phyloP scores from a whole-genome alignment of 2,329 filamentous ascomycete genomes.

The Epicoccum sorghinum region DNA sequence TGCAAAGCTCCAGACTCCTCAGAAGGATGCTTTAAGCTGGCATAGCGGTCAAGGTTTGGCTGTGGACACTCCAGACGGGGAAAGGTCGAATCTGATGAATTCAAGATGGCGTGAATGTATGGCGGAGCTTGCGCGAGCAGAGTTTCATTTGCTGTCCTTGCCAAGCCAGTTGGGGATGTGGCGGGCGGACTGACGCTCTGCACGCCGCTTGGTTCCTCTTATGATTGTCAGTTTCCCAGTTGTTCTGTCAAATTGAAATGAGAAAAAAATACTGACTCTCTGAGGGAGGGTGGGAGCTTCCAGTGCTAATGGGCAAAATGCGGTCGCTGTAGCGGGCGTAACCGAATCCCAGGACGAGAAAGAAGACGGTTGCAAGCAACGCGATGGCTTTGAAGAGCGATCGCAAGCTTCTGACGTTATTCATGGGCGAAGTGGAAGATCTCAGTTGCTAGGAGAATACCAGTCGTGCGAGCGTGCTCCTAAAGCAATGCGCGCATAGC shows the following conservation, averaged over 20 bases:
- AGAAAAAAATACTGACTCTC: slow-evolving; percentile 7
- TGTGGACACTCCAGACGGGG: slow-evolving; percentile 28
- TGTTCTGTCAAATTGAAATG: not conserved
- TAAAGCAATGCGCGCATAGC: not conserved
- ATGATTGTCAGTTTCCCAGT: slow-evolving; percentile 5
- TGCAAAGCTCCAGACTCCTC: too few relatives aligned
- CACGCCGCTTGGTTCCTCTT: slow-evolving; percentile 1
- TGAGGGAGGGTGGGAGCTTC: slow-evolving; percentile 1
- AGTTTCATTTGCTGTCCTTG: slow-evolving; percentile 19
- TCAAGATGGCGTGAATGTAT: slow-evolving; percentile 26
- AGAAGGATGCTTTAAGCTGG: slow-evolving; percentile 18
- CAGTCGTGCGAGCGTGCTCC: not conserved
- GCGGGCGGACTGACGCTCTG: too few relatives aligned
- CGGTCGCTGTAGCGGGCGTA: slow-evolving; percentile 17
- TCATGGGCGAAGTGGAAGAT: slow-evolving; percentile 11
- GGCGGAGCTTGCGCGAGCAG: slow-evolving; percentile 18
- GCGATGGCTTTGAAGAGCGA: slow-evolving; percentile 20
- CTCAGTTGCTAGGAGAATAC: not conserved
- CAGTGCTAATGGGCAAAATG: slow-evolving; percentile 9
- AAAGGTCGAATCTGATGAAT: slow-evolving; percentile 22
- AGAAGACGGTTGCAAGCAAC: slow-evolving; percentile 16
- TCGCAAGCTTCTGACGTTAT: slow-evolving; percentile 17
- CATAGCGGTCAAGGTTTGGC: slow-evolving; percentile 24
- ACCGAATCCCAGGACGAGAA: slow-evolving; percentile 18
- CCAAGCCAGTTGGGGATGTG: slow-evolving; percentile 3